Evolutionary conservation across 2,329 filamentous ascomycete species (phyloP).

Genomic region (Alternaria solani): DNA sequence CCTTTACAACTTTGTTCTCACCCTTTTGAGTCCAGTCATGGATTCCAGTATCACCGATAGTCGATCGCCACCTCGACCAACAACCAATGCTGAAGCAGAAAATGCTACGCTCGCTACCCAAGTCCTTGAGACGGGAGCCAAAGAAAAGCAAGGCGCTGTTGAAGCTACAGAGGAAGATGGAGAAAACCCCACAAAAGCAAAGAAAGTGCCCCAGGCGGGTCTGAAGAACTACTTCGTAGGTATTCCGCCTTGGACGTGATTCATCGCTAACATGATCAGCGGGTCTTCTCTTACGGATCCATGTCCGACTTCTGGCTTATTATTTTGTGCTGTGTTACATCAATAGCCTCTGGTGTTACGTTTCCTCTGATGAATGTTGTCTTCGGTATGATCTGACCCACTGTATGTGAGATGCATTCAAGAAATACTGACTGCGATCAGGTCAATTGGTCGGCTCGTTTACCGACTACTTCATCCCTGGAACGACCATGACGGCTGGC

Average conservation of each 20-base stretch:
- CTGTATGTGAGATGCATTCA: neutral
- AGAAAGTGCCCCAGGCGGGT: constrained; percentile 32
- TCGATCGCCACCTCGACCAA: constrained; percentile 11
- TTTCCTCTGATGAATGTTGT: constrained; percentile 67
- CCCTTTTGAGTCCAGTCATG: constrained; percentile 4
- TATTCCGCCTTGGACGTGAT: neutral
- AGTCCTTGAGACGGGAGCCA: constrained; percentile 2
- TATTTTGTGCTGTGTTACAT: constrained; percentile 35
- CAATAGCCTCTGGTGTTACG: constrained; percentile 46
- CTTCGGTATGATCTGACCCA: constrained; percentile 54
- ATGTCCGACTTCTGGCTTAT: constrained; percentile 43
- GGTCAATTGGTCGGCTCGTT: constrained; percentile 61
- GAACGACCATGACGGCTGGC: constrained; percentile 54
- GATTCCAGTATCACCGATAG: neutral
- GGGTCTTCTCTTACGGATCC: constrained; percentile 47
- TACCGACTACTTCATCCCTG: constrained; percentile 62
- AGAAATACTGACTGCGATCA: constrained; percentile 15
- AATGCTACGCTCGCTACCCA: constrained; percentile 8
- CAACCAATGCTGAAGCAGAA: constrained; percentile 7
- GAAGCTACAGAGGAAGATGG: constrained; percentile 15
- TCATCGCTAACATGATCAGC: constrained; percentile 28
- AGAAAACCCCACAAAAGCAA: constrained; percentile 5
- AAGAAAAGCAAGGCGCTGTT: neutral
- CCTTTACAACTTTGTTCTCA: neutral
- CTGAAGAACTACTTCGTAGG: constrained; percentile 48